Conservation (phyloP, 345 rosid genomes). For the Euphorbia lathyris region DNA sequence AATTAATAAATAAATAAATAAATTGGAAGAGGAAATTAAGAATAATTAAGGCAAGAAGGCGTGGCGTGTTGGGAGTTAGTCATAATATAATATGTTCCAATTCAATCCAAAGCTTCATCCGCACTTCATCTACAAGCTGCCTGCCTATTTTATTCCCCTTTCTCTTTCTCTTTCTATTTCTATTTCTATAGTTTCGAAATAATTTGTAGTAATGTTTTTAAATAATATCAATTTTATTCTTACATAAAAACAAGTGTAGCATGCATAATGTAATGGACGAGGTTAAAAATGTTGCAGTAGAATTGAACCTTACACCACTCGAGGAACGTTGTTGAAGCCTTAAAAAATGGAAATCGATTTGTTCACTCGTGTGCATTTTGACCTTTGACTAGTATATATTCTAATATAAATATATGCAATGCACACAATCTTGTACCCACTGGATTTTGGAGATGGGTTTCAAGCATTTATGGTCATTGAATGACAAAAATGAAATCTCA, state of each 20-base stretch:
- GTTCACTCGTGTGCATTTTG: conserved; percentile 44
- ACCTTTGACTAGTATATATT: conserved; percentile 36
- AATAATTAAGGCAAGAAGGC: conserved; percentile 42
- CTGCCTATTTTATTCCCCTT: no score
- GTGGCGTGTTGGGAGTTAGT: conserved; percentile 63
- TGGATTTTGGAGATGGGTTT: conserved; percentile 29
- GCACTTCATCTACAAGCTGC: conserved; percentile 46
- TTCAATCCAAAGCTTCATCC: conserved; percentile 30
- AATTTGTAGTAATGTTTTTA: no score
- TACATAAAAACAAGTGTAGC: neutral
- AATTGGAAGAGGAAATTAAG: neutral
- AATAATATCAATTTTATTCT: no score
- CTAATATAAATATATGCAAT: neutral
- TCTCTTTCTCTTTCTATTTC: no score
- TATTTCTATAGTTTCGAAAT: no score
- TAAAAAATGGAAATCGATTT: conserved; percentile 33
- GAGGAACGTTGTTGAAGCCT: conserved; percentile 52
- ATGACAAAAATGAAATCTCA: conserved; percentile 8
- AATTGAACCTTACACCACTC: conserved; percentile 34
- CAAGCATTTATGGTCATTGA: conserved; percentile 28
- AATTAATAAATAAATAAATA: no score
- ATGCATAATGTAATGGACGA: conserved; percentile 7
- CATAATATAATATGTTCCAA: neutral
- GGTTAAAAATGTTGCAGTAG: conserved; percentile 16
- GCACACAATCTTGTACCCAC: conserved; percentile 16